phyloP scores from a whole-genome alignment of 2,329 filamentous ascomycete species.

The Hypocrella siamensis region DNA sequence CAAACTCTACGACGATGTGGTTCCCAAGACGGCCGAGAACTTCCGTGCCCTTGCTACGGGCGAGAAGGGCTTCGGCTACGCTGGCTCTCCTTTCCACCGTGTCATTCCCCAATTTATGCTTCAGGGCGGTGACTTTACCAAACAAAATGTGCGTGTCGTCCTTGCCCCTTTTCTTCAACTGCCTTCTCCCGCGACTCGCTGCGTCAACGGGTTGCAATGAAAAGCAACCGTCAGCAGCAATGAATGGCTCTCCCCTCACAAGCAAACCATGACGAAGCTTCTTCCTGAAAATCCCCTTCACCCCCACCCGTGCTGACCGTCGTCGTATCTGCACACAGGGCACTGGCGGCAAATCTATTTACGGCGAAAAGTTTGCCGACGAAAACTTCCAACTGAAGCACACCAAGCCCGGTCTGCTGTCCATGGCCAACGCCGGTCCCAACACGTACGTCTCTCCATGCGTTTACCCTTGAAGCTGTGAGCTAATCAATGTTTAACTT shows the following conservation, averaged over 20 bases:
- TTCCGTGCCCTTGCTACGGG: conserved; percentile 1
- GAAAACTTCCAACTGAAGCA: conserved; percentile 9
- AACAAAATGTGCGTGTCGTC: conserved; percentile 65
- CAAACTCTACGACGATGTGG: conserved; percentile 69
- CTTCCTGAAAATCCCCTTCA: no score
- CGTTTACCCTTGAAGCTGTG: no score
- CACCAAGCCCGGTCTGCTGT: conserved; percentile 7
- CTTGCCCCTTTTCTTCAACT: no score
- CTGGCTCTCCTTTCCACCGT: neutral
- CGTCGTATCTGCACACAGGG: conserved; percentile 2
- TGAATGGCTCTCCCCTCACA: neutral
- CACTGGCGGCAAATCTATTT: conserved; percentile 9
- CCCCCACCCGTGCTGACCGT: no score
- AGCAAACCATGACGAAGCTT: neutral
- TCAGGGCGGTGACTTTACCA: conserved; percentile 62
- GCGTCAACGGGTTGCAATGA: no score
- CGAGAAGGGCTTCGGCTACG: conserved; percentile 1
- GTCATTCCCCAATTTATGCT: conserved; percentile 1
- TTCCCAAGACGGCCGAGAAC: conserved; percentile 43
- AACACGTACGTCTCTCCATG: conserved; percentile 10
- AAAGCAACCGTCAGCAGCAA: neutral
- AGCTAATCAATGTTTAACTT: no score
- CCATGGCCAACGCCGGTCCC: conserved; percentile 9
- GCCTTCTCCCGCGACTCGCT: no score
- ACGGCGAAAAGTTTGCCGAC: conserved; percentile 8